Evolutionary conservation across 2,329 filamentous ascomycete genomes (phyloP), one percentile per base, ranked within the genome.

Genomic region (Fusarium stilboides): DNA sequence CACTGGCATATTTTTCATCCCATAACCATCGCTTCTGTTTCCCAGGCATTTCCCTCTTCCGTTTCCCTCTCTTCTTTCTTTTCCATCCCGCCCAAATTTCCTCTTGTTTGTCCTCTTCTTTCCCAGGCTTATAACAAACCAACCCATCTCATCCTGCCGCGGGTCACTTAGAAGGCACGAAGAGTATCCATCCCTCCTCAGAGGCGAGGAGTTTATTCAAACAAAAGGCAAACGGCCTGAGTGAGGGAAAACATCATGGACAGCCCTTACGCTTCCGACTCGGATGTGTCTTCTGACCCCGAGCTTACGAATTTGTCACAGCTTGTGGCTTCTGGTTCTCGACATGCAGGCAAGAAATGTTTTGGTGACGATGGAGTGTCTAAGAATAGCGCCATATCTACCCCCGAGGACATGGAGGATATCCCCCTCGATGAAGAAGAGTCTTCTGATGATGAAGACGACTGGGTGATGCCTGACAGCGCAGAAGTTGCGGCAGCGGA

Each of bases 161-260:
- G 28, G 28, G 28, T 31, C 28, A 31, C 10, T 31, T 31, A 31
- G 10, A 31, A 31, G 28, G 10, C 10, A 31, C 28, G 3, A 13
- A 31, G 10, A 31, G 28, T 31, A 5, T 13, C 8, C 1, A 24
- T 39, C 34, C 43, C 9, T 43, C 26, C 22, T 46, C 17, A n/a
- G 12, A n/a, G n/a, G 5, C 14, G 40, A 19, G 33, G 13, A 54
- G 12, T 14, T 10, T 34, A 12, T 20, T 26, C 13, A 15, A 12
- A 22, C 14, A 28, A 12, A 17, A 44, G 17, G 14, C 31, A 45
- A 28, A 12, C 34, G 24, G 40, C 13, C 10, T 3, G n/a, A 44
- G 42, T 17, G 22, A 47, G 22, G 19, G 51, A 51, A 58, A 57
- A n/a, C 22, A 58, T 34, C 14, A 52, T 46, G 28, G 33, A 46